Evolutionary conservation across 1,284 basidiomycete species (phyloP), one percentile per base, ranked within the genome.

Genomic region (Spongiforma sp.): DNA sequence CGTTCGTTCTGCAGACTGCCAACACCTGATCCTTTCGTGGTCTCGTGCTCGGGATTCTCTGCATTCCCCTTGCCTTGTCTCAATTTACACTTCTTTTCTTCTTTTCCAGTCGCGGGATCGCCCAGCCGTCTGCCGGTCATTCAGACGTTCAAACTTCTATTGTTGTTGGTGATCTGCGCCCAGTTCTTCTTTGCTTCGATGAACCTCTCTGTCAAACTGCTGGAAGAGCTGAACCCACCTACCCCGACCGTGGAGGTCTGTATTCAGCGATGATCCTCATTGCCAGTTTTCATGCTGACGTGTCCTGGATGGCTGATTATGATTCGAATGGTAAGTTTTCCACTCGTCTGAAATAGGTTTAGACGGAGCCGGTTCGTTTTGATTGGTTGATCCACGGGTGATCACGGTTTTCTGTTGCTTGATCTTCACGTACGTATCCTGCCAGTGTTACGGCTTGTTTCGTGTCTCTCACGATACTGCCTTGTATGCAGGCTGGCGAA

Each of bases 131-230:
- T n/a, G n/a, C n/a, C n/a, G n/a, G n/a, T n/a, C n/a, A n/a, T n/a
- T n/a, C n/a, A n/a, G n/a, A n/a, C n/a, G n/a, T n/a, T n/a, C n/a
- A n/a, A n/a, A n/a, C n/a, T 82, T 3, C 90, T 90, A 17, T 72
- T 93, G 62, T 75, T 91, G 34, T 77, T 91, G 36, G 82, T 93
- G 37, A 83, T 84, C 24, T 77, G 79, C 2, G 79, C 88, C 15
- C 87, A 91, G 72, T 79, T 83, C 21, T 90, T 90, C 75, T 87
- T 89, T 60, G 83, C 88, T 10, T 69, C 83, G 33, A 88, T 88
- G 83, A 86, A 86, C 62, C 81, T 87, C 3, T 80, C 81, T 24
- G 89, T 89, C 62, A 91, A 91, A 76, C 80, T 81, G 62, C 73
- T 91, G 67, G 85, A 87, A 69, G 78, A 77, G 33, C 77, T 89